Conservation (phyloP, 495 filamentous ascomycete genomes). For the Cetradonia linearis region DNA sequence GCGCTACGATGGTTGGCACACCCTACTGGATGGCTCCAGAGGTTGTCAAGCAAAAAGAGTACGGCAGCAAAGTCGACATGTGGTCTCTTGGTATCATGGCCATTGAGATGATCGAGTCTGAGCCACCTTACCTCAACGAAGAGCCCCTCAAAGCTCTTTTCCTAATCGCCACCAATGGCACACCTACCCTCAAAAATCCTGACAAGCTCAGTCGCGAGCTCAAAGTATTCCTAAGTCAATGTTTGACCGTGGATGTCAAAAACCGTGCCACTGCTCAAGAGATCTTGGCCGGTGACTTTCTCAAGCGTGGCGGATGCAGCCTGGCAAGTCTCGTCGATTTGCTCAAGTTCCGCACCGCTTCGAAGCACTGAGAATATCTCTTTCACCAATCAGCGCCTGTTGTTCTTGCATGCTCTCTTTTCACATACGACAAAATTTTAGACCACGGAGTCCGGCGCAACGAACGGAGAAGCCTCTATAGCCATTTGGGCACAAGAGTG, state of each 20-base stretch:
- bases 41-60: conserved; percentile 98
- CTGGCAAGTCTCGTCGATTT: conserved; percentile 73
- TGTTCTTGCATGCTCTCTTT: neutral
- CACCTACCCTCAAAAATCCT: conserved; percentile 90
- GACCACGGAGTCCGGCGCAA: conserved; percentile 9
- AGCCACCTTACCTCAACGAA: conserved; percentile 95
- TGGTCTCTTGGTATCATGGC: conserved; percentile 99
- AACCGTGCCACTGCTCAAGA: conserved; percentile 85
- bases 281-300: conserved; percentile 71
- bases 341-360: conserved; percentile 50
- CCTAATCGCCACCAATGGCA: conserved; percentile 95
- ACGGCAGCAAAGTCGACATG: conserved; percentile 95
- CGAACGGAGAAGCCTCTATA: neutral
- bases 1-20: conserved; percentile 97
- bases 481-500: neutral
- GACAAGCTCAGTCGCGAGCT: conserved; percentile 94
- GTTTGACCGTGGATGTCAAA: conserved; percentile 91
- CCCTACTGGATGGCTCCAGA: conserved; percentile 99
- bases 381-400: neutral
- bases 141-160: conserved; percentile 95
- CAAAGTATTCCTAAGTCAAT: conserved; percentile 90
- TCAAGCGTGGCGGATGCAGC: conserved; percentile 58
- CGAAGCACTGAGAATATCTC: conserved; percentile 4
- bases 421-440: conserved; percentile 1
- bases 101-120: conserved; percentile 99